Percentiles rank a stretch among this genome's conserved stretches.
Evolutionary conservation across 2,329 filamentous ascomycete species (phyloP).

Genomic region (Aspergillus udagawae): DNA sequence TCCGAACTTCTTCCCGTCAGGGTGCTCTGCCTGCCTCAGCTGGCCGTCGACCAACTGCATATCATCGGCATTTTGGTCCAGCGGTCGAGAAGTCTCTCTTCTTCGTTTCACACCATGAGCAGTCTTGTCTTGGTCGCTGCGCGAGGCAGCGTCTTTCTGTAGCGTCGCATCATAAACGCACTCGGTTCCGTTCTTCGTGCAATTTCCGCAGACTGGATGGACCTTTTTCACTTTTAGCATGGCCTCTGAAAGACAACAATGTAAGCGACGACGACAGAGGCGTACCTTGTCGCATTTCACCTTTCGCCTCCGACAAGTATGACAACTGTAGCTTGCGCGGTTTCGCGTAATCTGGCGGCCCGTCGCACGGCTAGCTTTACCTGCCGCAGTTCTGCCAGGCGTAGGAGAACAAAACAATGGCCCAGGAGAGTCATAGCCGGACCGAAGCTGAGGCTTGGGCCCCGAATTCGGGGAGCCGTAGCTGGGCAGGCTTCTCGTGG

Average conservation of each 20-base stretch:
- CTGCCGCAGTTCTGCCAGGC: conserved; percentile 4
- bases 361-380: conserved; percentile 13
- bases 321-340: conserved; percentile 45
- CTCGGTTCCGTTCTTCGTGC: conserved; percentile 40
- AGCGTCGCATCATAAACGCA: conserved; percentile 40
- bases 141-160: conserved; percentile 20
- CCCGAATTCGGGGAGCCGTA: conserved; percentile 8
- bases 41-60: conserved; percentile 30
- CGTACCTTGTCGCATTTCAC: conserved; percentile 45
- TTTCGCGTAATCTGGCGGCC: conserved; percentile 46
- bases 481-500: conserved; percentile 10
- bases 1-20: conserved; percentile 22
- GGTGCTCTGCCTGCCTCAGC: conserved; percentile 22
- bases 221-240: conserved; percentile 22
- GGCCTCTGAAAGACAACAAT: background rate
- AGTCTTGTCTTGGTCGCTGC: conserved; percentile 9
- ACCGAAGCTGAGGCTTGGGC: conserved; percentile 5
- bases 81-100: conserved; percentile 24
- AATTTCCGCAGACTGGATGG: conserved; percentile 45
- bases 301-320: conserved; percentile 44
- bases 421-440: conserved; percentile 4
- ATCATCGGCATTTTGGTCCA: conserved; percentile 31
- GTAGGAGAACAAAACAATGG: conserved; percentile 4
- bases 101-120: conserved; percentile 34
- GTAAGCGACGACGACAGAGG: background rate